Base-by-base conservation (phyloP, 2,329 filamentous ascomycete species). In the Botrytis deweyae region DNA sequence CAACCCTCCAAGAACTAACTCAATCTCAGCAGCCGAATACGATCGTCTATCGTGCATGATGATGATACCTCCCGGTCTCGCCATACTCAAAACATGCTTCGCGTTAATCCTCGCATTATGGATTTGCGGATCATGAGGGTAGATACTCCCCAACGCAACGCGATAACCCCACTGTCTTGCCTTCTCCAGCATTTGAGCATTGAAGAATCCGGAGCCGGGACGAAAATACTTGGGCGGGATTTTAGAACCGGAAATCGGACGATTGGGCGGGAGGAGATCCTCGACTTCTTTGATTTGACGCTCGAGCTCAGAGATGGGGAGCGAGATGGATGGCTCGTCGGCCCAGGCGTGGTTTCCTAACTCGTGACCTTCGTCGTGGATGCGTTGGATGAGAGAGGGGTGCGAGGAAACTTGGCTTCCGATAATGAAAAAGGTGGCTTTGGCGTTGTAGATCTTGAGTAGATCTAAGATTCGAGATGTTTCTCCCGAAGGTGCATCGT, bases 111-210 rank as follows among this genome's bases (percentile, higher is more conserved):
- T 84, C 77, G 89, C 87, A 79, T 88, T 91, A 16, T 85, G 85
- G 74, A 97, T 91, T 85, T 97, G 94, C n/a, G 94, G 90, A 83
- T 97, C 94, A 83, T 97, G 94, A 8, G 94, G 94, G 83, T 97
- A 97, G 59, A 97, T 90, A 81, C 90, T 91, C 4, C 94, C 94
- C 58, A 97, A 84, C n/a, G 94, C 91, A 70, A 96, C 85, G 68
- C 87, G 85, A 82, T 93, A 95, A 6, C 90, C 91, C 75, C 94
- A 80, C 70, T 83, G 85, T 49, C 83, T 83, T 12, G 93, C 83
- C 52, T 91, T 80, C 49, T 83, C 82, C 33, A 92, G 86, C 90
- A 97, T 95, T 29, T 88, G 82, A 61, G 85, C 84, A 79, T 88
- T 94, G 84, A 97, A 97, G 81, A 97, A 91, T 22, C 94, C 94